Percentiles rank a stretch among this genome's conserved stretches.
Conservation (phyloP, 176 grass and related monocot species). For the Aegilops umbellulata region DNA sequence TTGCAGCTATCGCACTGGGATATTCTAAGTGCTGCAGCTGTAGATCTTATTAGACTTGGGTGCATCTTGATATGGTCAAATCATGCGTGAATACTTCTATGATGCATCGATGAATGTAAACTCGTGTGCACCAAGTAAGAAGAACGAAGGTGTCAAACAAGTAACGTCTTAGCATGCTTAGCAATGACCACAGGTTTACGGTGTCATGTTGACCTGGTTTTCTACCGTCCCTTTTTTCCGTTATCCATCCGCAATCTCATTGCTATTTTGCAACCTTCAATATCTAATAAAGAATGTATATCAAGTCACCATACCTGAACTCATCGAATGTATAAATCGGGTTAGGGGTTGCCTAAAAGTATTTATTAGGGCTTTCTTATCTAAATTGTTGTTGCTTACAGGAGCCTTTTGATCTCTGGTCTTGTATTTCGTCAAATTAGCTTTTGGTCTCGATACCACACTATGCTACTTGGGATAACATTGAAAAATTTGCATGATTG, state of each 20-base stretch:
- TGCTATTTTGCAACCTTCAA: not conserved
- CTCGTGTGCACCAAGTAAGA: not conserved
- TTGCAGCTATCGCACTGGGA: not conserved
- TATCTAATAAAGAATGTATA: not conserved
- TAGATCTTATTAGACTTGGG: not conserved
- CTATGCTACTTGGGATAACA: not conserved
- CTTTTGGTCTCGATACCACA: not conserved
- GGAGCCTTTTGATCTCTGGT: not conserved
- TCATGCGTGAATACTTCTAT: not conserved
- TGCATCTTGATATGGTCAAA: not conserved
- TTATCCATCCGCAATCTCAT: not conserved
- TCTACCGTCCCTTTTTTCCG: not conserved
- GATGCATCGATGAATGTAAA: not conserved
- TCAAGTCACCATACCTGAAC: not conserved
- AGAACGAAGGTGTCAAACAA: not conserved
- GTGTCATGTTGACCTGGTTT: not conserved
- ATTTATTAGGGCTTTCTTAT: not conserved
- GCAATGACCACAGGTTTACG: not conserved
- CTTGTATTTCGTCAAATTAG: not conserved
- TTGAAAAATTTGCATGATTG: not conserved
- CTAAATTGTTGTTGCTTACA: not conserved
- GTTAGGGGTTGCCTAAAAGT: not conserved
- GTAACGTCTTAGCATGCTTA: slow-evolving; percentile 1
- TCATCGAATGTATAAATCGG: not conserved
- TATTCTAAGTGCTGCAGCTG: not conserved